These are phyloP conservation scores for Geotrichum ghanense DNA, from an alignment of 805 yeast species.

Conservation along the genomic window DNA sequence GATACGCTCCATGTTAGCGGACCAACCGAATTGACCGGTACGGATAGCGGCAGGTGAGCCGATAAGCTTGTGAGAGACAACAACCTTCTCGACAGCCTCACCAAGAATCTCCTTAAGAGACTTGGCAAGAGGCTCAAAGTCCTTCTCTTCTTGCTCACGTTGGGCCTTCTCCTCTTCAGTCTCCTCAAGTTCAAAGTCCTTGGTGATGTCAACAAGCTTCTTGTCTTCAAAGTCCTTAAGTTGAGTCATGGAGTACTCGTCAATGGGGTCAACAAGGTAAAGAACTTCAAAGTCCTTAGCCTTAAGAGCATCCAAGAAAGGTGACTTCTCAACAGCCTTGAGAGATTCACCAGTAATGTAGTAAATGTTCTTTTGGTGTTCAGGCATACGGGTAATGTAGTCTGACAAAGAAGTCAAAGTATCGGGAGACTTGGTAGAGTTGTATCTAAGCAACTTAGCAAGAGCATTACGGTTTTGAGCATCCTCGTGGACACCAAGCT, in stretches of 20 bases:
- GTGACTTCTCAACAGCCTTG: constrained; percentile 97
- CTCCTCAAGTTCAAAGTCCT: constrained; percentile 94
- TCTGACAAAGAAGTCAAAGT: constrained; percentile 92
- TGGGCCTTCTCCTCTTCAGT: constrained; percentile 93
- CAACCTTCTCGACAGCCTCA: constrained; percentile 98
- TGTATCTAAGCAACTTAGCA: constrained; percentile 92
- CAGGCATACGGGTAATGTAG: constrained; percentile 99
- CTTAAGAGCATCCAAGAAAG: constrained; percentile 97
- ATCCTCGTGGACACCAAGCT: constrained; percentile 98
- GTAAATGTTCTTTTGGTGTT: constrained; percentile 98
- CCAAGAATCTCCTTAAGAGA: constrained; percentile 96
- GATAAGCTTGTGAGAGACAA: constrained; percentile 91
- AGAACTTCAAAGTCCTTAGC: constrained; percentile 97
- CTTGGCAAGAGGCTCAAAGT: constrained; percentile 86
- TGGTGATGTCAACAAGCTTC: constrained; percentile 96
- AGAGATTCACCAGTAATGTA: constrained; percentile 98
- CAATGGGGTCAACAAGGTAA: constrained; percentile 98
- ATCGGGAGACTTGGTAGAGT: constrained; percentile 91
- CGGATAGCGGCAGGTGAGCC: constrained; percentile 99
- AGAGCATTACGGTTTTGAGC: constrained; percentile 92
- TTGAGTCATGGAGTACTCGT: constrained; percentile 98
- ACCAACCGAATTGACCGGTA: constrained; percentile 99
- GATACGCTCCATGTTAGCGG: constrained; percentile 99
- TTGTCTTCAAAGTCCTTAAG: constrained; percentile 99
- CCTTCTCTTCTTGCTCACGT: constrained; percentile 89